These are phyloP conservation scores for Fusarium robinianum DNA, from an alignment of 2,329 filamentous ascomycete genomes.

Conservation along the genomic window DNA sequence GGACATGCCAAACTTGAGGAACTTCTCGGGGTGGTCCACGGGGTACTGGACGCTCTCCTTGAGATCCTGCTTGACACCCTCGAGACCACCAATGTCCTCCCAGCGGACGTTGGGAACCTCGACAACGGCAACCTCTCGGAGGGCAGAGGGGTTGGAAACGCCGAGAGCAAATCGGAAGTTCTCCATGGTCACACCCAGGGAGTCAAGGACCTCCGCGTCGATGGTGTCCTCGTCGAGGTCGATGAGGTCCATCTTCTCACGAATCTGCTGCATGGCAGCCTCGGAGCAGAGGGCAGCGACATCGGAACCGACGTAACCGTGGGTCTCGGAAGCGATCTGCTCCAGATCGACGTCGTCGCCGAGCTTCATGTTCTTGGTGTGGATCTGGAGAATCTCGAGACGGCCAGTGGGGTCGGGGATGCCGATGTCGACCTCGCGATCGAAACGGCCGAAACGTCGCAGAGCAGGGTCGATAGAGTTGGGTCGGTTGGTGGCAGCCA, in stretches of 20 bases:
- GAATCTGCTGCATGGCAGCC: slow-evolving; percentile 99
- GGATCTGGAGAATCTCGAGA: slow-evolving; percentile 98
- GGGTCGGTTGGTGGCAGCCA: slow-evolving; percentile 98
- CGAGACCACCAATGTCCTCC: slow-evolving; percentile 99
- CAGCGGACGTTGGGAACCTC: slow-evolving; percentile 99
- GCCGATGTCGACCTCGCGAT: slow-evolving; percentile 97
- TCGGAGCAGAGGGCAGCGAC: slow-evolving; percentile 97
- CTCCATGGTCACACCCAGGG: slow-evolving; percentile 98
- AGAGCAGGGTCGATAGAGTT: slow-evolving; percentile 99
- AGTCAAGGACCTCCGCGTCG: slow-evolving; percentile 97
- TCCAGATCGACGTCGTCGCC: slow-evolving; percentile 95
- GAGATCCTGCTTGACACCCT: slow-evolving; percentile 98
- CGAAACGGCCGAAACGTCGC: slow-evolving; percentile 97
- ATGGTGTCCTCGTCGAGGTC: slow-evolving; percentile 99
- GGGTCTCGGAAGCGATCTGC: slow-evolving; percentile 94
- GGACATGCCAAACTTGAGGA: slow-evolving; percentile 99
- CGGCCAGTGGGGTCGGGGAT: slow-evolving; percentile 97
- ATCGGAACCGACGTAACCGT: slow-evolving; percentile 99
- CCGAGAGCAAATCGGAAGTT: slow-evolving; percentile 99
- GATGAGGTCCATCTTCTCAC: slow-evolving; percentile 99
- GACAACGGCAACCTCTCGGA: slow-evolving; percentile 97
- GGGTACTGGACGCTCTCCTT: slow-evolving; percentile 99
- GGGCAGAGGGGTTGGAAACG: slow-evolving; percentile 96
- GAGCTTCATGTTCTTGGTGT: slow-evolving; percentile 99
- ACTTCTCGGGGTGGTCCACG: slow-evolving; percentile 98